Percentiles rank a stretch among this genome's conserved stretches.
Evolutionary conservation across 148 eudicot species (phyloP).

Genomic region (Rhododendron mucronatum): DNA sequence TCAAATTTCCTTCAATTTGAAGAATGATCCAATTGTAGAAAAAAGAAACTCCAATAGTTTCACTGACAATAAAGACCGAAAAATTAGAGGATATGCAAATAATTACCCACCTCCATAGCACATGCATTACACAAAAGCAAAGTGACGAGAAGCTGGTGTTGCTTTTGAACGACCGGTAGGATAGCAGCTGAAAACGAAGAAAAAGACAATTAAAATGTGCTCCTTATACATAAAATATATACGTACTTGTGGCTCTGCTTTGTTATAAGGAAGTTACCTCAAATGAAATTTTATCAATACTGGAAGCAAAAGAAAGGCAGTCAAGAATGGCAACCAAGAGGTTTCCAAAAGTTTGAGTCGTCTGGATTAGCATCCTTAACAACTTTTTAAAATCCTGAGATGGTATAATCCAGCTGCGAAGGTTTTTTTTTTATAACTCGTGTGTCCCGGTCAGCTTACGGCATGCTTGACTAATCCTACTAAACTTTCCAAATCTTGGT

Average conservation of each 20-base stretch:
- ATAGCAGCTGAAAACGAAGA: conserved; percentile 57
- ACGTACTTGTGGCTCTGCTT: background rate
- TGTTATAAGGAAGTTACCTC: background rate
- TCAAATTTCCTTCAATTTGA: background rate
- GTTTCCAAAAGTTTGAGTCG: background rate
- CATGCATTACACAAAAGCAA: conserved; percentile 90
- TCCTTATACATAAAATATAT: background rate
- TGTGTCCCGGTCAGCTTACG: background rate
- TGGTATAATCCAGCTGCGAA: background rate
- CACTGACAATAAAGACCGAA: background rate
- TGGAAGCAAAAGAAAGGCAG: background rate
- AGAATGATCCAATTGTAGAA: background rate
- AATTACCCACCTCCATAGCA: conserved; percentile 82
- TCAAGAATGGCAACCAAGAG: background rate
- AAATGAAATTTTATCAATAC: background rate
- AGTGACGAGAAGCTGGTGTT: conserved; percentile 91
- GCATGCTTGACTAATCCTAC: background rate
- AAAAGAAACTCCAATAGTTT: background rate
- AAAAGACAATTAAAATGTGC: background rate
- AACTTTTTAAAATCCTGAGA: background rate
- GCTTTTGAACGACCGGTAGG: conserved; percentile 88
- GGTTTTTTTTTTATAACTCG: background rate
- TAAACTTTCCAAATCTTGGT: too few relatives aligned
- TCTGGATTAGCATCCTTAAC: background rate
- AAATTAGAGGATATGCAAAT: background rate